A percentile compares a stretch with the other conserved stretches of the same genome.
These are phyloP conservation scores for Tubosaeta sp. DNA, from an alignment of 768 basidiomycete species.

Conservation along the genomic window DNA sequence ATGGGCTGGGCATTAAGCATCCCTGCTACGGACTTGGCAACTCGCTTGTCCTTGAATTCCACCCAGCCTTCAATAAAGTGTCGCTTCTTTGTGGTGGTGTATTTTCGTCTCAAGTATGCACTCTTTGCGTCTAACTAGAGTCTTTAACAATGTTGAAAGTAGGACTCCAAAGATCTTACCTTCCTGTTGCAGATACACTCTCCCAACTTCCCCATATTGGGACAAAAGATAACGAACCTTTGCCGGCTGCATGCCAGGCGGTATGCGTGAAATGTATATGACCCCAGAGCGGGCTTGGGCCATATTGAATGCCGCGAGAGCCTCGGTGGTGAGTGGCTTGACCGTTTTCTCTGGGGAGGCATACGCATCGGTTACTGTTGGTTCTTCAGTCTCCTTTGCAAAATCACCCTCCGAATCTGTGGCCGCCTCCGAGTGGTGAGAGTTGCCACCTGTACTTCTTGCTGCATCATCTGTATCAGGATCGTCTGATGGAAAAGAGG, in stretches of 20 bases:
- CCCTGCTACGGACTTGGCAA: slow-evolving; percentile 85
- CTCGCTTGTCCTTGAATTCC: slow-evolving; percentile 91
- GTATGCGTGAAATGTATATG: slow-evolving; percentile 92
- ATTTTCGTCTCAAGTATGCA: slow-evolving; percentile 79
- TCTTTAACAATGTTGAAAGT: not conserved
- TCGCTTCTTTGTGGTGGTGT: slow-evolving; percentile 77
- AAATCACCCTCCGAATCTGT: slow-evolving; percentile 24
- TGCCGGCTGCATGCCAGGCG: slow-evolving; percentile 95
- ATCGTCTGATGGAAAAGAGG: not conserved
- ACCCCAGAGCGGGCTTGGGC: slow-evolving; percentile 78
- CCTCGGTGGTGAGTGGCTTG: slow-evolving; percentile 72
- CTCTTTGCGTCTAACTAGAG: slow-evolving; percentile 65
- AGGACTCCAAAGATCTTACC: slow-evolving; percentile 42
- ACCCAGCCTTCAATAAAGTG: slow-evolving; percentile 98
- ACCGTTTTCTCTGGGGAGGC: slow-evolving; percentile 42
- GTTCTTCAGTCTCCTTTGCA: slow-evolving; percentile 19
- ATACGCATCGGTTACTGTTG: slow-evolving; percentile 57
- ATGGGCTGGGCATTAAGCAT: slow-evolving; percentile 97
- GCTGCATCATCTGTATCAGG: slow-evolving; percentile 1
- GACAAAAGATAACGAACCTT: slow-evolving; percentile 95
- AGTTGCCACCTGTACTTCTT: not conserved
- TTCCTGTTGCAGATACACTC: slow-evolving; percentile 92
- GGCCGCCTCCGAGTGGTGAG: slow-evolving; percentile 5
- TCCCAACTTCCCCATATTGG: slow-evolving; percentile 82
- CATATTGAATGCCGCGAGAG: slow-evolving; percentile 68